A percentile compares a stretch with the other conserved stretches of the same genome.
These are phyloP conservation scores for Flueggea neowawraea DNA, from an alignment of 441 rosid genomes.

Conservation along the genomic window DNA sequence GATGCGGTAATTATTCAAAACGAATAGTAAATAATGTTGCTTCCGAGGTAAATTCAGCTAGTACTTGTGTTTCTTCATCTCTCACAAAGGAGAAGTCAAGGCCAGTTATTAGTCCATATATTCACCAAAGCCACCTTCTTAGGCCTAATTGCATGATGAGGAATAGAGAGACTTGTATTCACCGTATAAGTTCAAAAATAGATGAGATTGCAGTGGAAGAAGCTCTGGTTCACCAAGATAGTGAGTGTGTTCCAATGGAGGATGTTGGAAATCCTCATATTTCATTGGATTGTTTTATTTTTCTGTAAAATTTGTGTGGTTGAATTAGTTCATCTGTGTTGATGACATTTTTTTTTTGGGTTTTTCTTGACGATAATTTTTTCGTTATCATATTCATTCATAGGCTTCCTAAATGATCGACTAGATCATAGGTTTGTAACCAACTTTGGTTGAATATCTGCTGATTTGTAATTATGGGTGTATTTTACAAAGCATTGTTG, in stretches of 20 bases:
- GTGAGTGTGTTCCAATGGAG: conserved; percentile 35
- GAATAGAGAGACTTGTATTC: conserved; percentile 41
- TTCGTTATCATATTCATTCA: no score
- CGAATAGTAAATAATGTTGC: conserved; percentile 9
- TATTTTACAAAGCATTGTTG: no score
- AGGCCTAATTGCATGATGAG: conserved; percentile 18
- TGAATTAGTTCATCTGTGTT: no score
- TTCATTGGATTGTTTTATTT: conserved; percentile 89
- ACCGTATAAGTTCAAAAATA: conserved; percentile 49
- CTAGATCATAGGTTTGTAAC: no score
- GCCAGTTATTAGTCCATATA: conserved; percentile 21
- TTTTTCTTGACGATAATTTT: no score
- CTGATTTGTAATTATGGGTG: no score
- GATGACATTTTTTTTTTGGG: no score
- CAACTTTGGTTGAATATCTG: no score
- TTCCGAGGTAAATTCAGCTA: conserved; percentile 19
- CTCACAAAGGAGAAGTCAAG: conserved; percentile 31
- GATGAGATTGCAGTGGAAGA: conserved; percentile 38
- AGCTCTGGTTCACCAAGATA: conserved; percentile 30
- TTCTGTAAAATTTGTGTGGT: conserved; percentile 34
- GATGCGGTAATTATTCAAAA: conserved; percentile 19
- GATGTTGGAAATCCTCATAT: conserved; percentile 70
- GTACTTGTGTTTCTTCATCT: conserved; percentile 23
- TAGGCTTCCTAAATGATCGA: no score
- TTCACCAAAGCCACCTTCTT: conserved; percentile 15